These are phyloP conservation scores for Domatiomyces globalis DNA, from an alignment of 2,329 filamentous ascomycete genomes.

Conservation along the genomic window DNA sequence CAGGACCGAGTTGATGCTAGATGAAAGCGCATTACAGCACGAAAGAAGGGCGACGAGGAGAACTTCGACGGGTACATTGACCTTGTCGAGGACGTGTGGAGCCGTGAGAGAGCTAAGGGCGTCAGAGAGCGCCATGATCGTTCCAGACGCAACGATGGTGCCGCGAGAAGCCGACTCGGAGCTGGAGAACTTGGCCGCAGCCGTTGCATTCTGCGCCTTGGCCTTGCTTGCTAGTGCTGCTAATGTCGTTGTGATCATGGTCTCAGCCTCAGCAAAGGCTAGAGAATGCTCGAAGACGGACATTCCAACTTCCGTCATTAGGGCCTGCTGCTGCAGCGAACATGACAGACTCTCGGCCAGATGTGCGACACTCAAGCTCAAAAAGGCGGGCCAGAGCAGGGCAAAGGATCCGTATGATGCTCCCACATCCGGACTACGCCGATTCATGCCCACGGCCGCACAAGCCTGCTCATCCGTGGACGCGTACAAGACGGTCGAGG, in stretches of 20 bases:
- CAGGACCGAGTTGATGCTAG: constrained; percentile 67
- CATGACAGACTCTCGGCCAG: constrained; percentile 81
- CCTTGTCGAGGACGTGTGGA: constrained; percentile 53
- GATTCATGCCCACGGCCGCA: constrained; percentile 57
- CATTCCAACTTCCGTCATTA: constrained; percentile 82
- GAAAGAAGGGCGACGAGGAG: constrained; percentile 79
- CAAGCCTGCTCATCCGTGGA: constrained; percentile 64
- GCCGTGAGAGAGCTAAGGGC: constrained; percentile 20
- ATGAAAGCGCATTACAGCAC: constrained; percentile 73
- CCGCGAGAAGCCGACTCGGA: constrained; percentile 24
- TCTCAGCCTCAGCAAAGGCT: constrained; percentile 89
- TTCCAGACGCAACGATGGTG: constrained; percentile 20
- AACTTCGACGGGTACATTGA: constrained; percentile 83
- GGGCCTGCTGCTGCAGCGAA: constrained; percentile 67
- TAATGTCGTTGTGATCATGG: constrained; percentile 66
- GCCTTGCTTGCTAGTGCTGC: constrained; percentile 40
- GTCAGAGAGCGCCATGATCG: constrained; percentile 24
- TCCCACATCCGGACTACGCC: constrained; percentile 35
- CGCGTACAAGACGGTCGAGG: constrained; percentile 58
- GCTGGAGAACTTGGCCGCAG: constrained; percentile 30
- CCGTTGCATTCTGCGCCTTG: constrained; percentile 1
- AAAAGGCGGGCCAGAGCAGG: constrained; percentile 40
- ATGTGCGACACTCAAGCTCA: constrained; percentile 52
- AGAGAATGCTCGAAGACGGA: constrained; percentile 92
- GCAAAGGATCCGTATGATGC: constrained; percentile 64